phyloP scores from a whole-genome alignment of 768 basidiomycete species.

The Lactifluus rugatus region DNA sequence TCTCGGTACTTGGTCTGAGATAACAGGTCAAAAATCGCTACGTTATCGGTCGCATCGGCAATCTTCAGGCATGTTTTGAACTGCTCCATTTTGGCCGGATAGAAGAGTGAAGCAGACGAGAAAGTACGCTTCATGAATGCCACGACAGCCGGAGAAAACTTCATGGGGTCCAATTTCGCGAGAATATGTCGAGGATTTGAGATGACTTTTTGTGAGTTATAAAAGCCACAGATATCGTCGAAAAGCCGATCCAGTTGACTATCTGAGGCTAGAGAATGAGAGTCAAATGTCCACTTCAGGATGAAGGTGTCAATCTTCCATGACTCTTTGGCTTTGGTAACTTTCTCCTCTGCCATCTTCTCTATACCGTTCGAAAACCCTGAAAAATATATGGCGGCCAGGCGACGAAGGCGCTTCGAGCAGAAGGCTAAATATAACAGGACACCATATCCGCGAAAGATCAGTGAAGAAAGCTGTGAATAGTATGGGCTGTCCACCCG shows the following conservation, averaged over 20 bases:
- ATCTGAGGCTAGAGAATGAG: background rate
- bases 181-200: too few species aligned
- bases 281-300: background rate
- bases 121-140: too few species aligned
- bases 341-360: background rate
- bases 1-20: too few species aligned
- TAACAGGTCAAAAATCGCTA: too few species aligned
- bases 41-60: too few species aligned
- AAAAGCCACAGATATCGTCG: background rate
- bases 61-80: too few species aligned
- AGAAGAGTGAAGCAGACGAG: too few species aligned
- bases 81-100: too few species aligned
- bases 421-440: background rate
- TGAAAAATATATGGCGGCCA: background rate
- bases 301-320: background rate
- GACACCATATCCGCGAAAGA: background rate
- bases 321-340: background rate
- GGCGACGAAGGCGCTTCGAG: background rate
- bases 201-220: too few species aligned
- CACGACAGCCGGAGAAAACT: too few species aligned
- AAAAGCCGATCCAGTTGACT: background rate
- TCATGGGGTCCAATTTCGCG: too few species aligned
- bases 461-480: background rate
- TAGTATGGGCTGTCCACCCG: background rate
- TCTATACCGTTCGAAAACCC: background rate